Evolutionary conservation across 768 basidiomycete genomes (phyloP), one percentile per base, ranked within the genome.

Genomic region (Steccherinum ochraceum): DNA sequence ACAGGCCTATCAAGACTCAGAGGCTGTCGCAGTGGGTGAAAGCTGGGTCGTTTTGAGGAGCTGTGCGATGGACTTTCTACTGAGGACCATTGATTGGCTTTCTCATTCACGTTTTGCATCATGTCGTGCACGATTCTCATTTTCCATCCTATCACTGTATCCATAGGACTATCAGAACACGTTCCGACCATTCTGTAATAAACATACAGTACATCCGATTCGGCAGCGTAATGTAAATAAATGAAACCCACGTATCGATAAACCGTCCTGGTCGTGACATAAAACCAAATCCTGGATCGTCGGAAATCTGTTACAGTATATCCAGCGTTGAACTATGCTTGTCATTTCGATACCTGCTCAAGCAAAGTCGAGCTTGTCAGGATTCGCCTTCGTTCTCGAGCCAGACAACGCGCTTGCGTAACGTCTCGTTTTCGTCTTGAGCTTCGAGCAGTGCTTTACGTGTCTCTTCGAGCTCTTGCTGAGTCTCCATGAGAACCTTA

Each of bases 1-100:
- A 86, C 62, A 58, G 72, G 53, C 81, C 83, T 4, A 78, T 85
- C 46, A 77, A 80, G 7, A 70, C 74, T 52, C 75, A 79, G 24
- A 66, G 65, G 39, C 61, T 69, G 35, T 78, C 77, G 3, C 66
- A 79, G 56, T 65, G 64, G 64, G 55, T 67, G 30, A 56, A 52
- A 24, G 64, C 41, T 43, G 41, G 30, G 30, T 35, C 30, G 30
- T 16, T 7, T 7, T 35, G 30, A 35, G 30, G n/a, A n/a, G n/a
- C n/a, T n/a, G n/a, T n/a, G n/a, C n/a, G n/a, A n/a, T n/a, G n/a
- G n/a, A 7, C 30, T 16, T 16, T 35, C 30, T 7, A 16, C 16
- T 7, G 7, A 35, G 7, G 30, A 16, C 30, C 30, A 35, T 16
- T 35, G 30, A 16, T 35, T 35, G 7, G 30, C 30, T 35, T 35